phyloP scores from a whole-genome alignment of 768 basidiomycete species.

The Psilocybe tampanensis region DNA sequence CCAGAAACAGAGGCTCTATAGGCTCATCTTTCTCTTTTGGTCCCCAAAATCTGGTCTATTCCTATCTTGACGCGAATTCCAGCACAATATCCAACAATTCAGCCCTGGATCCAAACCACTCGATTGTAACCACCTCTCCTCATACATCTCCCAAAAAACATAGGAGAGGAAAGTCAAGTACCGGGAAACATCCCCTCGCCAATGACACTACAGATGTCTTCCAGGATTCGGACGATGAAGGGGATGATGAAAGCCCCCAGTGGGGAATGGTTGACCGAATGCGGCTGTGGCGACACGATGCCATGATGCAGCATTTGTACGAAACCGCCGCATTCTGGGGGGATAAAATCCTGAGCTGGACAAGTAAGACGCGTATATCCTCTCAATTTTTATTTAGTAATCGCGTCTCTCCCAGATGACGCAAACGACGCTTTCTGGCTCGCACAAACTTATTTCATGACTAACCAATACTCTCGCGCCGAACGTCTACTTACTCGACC shows the following conservation, averaged over 20 bases:
- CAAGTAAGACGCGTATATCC: conserved; percentile 61
- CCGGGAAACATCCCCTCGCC: conserved; percentile 60
- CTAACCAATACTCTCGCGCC: conserved; percentile 92
- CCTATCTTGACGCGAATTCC: conserved; percentile 65
- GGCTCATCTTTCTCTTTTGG: conserved; percentile 85
- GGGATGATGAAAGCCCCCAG: conserved; percentile 59
- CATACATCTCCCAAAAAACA: conserved; percentile 61
- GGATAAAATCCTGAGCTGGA: conserved; percentile 95
- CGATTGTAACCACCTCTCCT: conserved; percentile 74
- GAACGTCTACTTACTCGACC: conserved; percentile 90
- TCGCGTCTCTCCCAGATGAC: conserved; percentile 52
- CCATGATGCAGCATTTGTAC: conserved; percentile 97
- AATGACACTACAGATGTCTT: conserved; percentile 80
- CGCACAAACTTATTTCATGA: conserved; percentile 96
- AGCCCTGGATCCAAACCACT: conserved; percentile 78
- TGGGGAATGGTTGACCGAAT: conserved; percentile 95
- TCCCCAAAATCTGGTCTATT: conserved; percentile 74
- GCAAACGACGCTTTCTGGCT: conserved; percentile 99
- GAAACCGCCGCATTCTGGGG: conserved; percentile 99
- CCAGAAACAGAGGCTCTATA: conserved; percentile 68
- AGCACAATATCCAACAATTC: conserved; percentile 59
- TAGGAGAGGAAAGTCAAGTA: conserved; percentile 55
- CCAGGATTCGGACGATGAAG: conserved; percentile 64
- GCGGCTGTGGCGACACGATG: conserved; percentile 97
- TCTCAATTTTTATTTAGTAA: conserved; percentile 6